Percentiles rank a stretch among this genome's conserved stretches.
These are phyloP conservation scores for Corylus heterophylla DNA, from an alignment of 306 rosid genomes.

Conservation along the genomic window DNA sequence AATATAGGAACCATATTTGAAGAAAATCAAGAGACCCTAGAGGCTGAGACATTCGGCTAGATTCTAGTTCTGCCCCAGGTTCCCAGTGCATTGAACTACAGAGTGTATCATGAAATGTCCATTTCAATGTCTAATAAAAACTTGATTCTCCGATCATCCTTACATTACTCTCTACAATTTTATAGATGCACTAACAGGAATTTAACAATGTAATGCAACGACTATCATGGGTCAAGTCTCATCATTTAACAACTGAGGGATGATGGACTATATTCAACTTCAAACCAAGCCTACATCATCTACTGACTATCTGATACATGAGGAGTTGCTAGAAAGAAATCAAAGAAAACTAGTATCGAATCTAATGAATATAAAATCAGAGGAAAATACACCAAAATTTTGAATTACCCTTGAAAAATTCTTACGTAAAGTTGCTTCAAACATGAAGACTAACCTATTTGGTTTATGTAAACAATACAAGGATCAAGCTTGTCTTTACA, in stretches of 20 bases:
- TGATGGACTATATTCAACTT: neutral
- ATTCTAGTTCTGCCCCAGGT: neutral
- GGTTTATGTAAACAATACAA: slow-evolving; percentile 80
- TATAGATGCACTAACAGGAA: neutral
- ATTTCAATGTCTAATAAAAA: neutral
- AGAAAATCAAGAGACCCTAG: neutral
- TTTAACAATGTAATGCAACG: slow-evolving; percentile 3
- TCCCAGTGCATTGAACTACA: neutral
- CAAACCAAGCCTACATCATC: neutral
- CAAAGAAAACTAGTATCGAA: neutral
- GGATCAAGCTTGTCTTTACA: slow-evolving; percentile 60
- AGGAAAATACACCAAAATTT: neutral
- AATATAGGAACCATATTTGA: neutral
- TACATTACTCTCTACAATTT: neutral
- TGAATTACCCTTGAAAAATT: neutral
- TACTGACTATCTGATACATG: neutral
- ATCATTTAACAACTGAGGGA: slow-evolving; percentile 2
- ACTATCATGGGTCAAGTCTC: slow-evolving; percentile 5
- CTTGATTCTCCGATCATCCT: neutral
- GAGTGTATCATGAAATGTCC: neutral
- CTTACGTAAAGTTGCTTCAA: slow-evolving; percentile 13
- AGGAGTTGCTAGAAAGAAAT: neutral
- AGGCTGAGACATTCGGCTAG: neutral
- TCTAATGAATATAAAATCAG: neutral
- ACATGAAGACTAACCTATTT: slow-evolving; percentile 67